These are phyloP conservation scores for Penicillium fimorum DNA, from an alignment of 495 filamentous ascomycete species.

Conservation along the genomic window DNA sequence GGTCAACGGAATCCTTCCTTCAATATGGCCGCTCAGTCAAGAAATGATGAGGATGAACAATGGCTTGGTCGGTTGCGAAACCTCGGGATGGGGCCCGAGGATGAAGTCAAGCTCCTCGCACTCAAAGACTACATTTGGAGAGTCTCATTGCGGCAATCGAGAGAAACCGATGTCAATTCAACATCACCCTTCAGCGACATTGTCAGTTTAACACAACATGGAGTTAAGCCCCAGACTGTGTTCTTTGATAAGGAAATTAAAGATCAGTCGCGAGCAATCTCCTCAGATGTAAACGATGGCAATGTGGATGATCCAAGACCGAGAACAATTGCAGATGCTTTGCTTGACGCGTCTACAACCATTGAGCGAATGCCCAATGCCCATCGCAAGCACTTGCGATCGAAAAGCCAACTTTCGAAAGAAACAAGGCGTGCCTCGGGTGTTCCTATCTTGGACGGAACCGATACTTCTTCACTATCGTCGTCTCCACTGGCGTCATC, in stretches of 20 bases:
- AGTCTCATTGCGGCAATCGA: conserved; percentile 65
- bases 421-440: conserved; percentile 33
- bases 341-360: conserved; percentile 88
- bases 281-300: conserved; percentile 27
- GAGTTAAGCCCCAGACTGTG: conserved; percentile 79
- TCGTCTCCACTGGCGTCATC: conserved; percentile 43
- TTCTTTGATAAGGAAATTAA: conserved; percentile 77
- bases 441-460: conserved; percentile 21
- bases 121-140: conserved; percentile 93
- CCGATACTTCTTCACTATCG: conserved; percentile 28
- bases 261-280: conserved; percentile 42
- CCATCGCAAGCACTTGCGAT: conserved; percentile 54
- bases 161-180: conserved; percentile 37
- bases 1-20: conserved; percentile 23
- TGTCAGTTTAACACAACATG: conserved; percentile 65
- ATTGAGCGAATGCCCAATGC: conserved; percentile 67
- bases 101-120: conserved; percentile 86
- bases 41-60: conserved; percentile 94
- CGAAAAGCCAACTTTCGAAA: conserved; percentile 45
- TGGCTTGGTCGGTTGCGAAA: conserved; percentile 85
- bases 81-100: conserved; percentile 76
- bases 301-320: conserved; percentile 44
- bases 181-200: conserved; percentile 62
- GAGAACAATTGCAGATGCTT: conserved; percentile 83
- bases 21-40: conserved; percentile 46